phyloP scores from a whole-genome alignment of 495 filamentous ascomycete species.

The Cercophora samala region DNA sequence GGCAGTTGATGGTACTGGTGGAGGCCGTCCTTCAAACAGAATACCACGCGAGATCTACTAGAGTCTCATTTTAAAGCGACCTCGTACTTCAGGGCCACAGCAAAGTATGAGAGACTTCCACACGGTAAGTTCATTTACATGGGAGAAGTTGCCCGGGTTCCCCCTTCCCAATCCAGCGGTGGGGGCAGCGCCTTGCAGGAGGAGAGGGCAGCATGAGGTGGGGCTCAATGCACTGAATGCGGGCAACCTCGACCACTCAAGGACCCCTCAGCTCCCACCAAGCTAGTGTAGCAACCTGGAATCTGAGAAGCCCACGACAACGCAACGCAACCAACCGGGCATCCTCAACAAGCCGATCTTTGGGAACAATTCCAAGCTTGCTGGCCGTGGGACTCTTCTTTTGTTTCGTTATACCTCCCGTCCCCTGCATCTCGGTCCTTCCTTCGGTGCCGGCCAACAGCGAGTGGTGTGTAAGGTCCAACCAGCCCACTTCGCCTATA shows the following conservation, averaged over 20 bases:
- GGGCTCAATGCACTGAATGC: background rate
- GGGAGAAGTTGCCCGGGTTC: background rate
- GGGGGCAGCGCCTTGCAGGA: background rate
- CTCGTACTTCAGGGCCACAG: background rate
- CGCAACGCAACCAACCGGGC: background rate
- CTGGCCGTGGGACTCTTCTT: background rate
- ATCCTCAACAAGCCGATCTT: background rate
- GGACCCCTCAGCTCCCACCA: background rate
- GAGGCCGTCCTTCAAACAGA: background rate
- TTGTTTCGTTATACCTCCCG: background rate
- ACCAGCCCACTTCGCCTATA: background rate
- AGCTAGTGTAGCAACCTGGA: background rate
- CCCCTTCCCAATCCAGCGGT: background rate
- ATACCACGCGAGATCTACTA: background rate
- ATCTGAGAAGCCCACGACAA: background rate
- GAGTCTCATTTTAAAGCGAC: background rate
- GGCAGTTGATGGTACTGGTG: background rate
- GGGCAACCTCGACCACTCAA: background rate
- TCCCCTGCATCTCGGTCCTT: background rate
- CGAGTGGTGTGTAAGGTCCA: background rate
- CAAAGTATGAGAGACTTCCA: background rate
- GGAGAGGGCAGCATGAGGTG: background rate
- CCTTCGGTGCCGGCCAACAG: background rate
- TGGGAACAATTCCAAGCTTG: background rate
- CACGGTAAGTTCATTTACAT: background rate